Base-by-base conservation (phyloP, 768 basidiomycete genomes). In the Psilocybe sp. region DNA sequence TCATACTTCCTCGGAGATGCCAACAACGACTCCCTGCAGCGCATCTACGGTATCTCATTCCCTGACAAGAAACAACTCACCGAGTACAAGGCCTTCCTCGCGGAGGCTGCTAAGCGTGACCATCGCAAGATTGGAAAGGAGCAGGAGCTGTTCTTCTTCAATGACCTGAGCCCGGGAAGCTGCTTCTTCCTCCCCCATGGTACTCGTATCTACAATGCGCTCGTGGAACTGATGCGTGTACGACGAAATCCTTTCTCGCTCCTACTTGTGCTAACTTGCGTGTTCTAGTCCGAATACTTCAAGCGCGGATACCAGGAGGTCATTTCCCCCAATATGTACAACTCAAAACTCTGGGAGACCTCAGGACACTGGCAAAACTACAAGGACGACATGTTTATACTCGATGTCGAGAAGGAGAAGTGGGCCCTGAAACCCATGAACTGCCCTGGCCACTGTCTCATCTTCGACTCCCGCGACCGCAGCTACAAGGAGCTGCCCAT, bases 361-460 rank as follows among this genome's bases (percentile, higher is more conserved):
- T 98, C 96, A 0, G 97, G 97, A 2, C 97, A 98, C 66, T 97
- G 90, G 96, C 82, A 92, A 61, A 96, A 98, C 66, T 99, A 98
- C 76, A 85, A 89, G 66, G 95, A 98, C 47, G 94, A 92, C 70
- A 99, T 99, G 97, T 99, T 98, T 73, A 67, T 77, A 40, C 84
- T 98, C 50, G 89, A 95, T 50, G 71, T 98, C 49, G 97, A 99
- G 70, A 98, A 98, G 73, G 94, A 98, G 71, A 82, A 82, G 63
- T 99, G 92, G 83, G 96, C 80, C 0, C 77, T 98, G 51, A 97
- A 98, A 71, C 97, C 97, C 15, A 99, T 99, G 97, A 99, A 99
- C 69, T 98, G 97, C 73, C 97, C 91, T 0, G 95, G 95, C 5
- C 97, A 98, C 66, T 94, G 91, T 68, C 69, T 98, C 44, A 91